Percentiles rank a stretch among this genome's conserved stretches.
phyloP scores from a whole-genome alignment of 208 protist genomes.

The Crithidia acanthocephali region DNA sequence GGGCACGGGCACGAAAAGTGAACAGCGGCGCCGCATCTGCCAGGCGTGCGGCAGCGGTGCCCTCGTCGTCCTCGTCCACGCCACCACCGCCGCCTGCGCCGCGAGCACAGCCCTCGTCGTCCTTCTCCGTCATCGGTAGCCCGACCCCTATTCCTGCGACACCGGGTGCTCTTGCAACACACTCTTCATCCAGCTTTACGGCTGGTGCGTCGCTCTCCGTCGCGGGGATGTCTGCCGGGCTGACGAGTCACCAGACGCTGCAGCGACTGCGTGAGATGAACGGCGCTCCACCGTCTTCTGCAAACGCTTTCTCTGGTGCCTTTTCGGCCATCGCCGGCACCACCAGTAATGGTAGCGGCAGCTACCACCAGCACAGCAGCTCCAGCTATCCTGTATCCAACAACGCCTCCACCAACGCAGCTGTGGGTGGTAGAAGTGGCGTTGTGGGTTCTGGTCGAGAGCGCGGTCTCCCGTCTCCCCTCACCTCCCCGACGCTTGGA shows the following conservation, averaged over 20 bases:
- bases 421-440: background rate
- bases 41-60: background rate
- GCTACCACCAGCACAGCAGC: background rate
- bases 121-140: background rate
- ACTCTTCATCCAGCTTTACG: no score
- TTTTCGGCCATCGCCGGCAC: background rate
- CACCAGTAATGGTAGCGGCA: background rate
- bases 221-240: background rate
- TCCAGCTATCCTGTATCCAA: no score
- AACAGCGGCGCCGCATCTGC: constrained; percentile 4
- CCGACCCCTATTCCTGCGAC: background rate
- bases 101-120: background rate
- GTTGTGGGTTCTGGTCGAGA: background rate
- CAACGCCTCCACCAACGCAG: no score
- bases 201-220: background rate
- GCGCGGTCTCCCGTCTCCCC: background rate
- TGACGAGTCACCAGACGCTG: background rate
- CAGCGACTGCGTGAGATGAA: background rate
- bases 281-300: background rate
- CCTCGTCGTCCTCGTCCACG: no score
- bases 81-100: background rate
- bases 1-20: constrained; percentile 6
- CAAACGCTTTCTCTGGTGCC: background rate
- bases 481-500: background rate
- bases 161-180: background rate